Conservation (phyloP, 2,329 filamentous ascomycete species). For the Colletotrichum incanum region DNA sequence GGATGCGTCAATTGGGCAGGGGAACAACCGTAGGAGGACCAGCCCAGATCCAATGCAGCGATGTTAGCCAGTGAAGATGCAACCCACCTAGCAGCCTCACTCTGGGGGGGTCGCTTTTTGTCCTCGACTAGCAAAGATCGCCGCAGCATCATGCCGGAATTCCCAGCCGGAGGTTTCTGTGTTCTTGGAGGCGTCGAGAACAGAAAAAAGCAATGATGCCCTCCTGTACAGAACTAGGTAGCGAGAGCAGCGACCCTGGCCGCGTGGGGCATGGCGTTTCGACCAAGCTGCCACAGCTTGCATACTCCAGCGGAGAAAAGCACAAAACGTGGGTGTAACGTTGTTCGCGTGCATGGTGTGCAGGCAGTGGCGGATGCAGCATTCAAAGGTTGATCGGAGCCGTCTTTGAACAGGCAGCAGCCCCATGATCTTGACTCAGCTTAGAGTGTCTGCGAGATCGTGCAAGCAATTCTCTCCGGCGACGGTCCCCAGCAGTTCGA, state of each 20-base stretch:
- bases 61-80: constrained; percentile 7
- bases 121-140: constrained; percentile 26
- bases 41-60: constrained; percentile 20
- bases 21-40: constrained; percentile 6
- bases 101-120: background rate
- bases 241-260: background rate
- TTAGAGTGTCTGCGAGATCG: constrained; percentile 15
- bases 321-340: constrained; percentile 8
- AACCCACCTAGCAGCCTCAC: constrained; percentile 34
- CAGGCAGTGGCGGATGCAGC: constrained; percentile 20
- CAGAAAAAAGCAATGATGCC: background rate
- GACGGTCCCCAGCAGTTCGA: background rate
- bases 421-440: constrained; percentile 35
- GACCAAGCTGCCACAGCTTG: background rate
- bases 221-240: background rate
- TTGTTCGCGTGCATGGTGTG: background rate
- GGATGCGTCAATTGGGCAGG: constrained; percentile 4
- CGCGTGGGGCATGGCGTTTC: background rate
- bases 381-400: constrained; percentile 21
- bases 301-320: background rate
- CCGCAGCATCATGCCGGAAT: constrained; percentile 3
- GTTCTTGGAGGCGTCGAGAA: constrained; percentile 20
- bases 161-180: background rate
- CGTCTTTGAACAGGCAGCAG: constrained; percentile 25
- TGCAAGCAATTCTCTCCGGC: constrained; percentile 9